Percentiles rank a stretch among this genome's conserved stretches.
These are phyloP conservation scores for Kalanchoe fedtschenkoi DNA, from an alignment of 164 flowering plant species.

Conservation along the genomic window DNA sequence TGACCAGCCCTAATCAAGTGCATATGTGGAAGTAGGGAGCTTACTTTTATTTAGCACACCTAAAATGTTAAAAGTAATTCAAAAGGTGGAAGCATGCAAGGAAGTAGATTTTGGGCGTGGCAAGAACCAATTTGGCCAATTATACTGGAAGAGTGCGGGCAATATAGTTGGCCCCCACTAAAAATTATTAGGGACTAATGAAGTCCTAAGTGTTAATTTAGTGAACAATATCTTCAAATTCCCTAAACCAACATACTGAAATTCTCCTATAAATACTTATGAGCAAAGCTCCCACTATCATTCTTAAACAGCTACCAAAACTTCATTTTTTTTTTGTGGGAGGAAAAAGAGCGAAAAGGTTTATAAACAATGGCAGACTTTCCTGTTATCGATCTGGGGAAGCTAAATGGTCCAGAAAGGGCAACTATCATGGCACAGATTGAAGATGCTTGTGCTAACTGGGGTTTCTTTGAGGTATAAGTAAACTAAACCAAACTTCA, in stretches of 20 bases:
- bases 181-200: neutral
- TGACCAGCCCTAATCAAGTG: no score
- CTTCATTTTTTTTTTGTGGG: no score
- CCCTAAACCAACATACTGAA: neutral
- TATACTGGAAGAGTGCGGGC: neutral
- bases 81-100: neutral
- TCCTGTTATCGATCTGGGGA: neutral
- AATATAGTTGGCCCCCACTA: neutral
- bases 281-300: neutral
- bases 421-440: neutral
- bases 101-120: no score
- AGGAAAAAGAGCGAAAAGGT: neutral
- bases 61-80: no score
- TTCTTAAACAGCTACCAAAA: neutral
- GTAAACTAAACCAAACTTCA: neutral
- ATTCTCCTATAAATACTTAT: neutral
- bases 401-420: neutral
- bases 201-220: neutral
- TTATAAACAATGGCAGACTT: neutral
- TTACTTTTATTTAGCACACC: neutral
- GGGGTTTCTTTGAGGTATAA: slow-evolving; percentile 2
- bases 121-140: neutral
- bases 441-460: neutral
- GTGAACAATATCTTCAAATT: neutral
- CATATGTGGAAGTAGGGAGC: neutral